These are phyloP conservation scores for Zostera marina DNA, from an alignment of 116 monocot species.

Conservation along the genomic window DNA sequence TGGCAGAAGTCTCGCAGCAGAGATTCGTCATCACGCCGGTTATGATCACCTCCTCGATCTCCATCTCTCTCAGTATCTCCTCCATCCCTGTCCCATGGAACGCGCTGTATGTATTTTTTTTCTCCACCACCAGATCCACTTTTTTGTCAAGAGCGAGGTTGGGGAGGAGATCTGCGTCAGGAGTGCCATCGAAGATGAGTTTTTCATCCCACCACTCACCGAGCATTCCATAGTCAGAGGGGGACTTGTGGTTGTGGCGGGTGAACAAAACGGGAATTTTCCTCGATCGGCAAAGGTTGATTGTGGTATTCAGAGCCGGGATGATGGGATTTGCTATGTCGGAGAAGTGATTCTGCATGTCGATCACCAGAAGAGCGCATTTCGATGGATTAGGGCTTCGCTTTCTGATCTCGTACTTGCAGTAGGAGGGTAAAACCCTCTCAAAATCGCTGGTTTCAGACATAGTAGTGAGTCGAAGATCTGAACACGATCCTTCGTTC, in stretches of 20 bases:
- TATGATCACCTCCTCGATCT: constrained; percentile 63
- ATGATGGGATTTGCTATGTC: constrained; percentile 29
- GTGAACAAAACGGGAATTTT: constrained; percentile 47
- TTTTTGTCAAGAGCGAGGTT: background rate
- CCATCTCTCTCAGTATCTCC: constrained; percentile 32
- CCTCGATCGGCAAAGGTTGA: constrained; percentile 46
- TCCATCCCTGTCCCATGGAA: constrained; percentile 59
- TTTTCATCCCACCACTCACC: constrained; percentile 55
- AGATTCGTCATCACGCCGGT: constrained; percentile 83
- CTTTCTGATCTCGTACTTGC: constrained; percentile 39
- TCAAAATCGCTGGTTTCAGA: no score
- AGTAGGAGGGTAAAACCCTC: constrained; percentile 10
- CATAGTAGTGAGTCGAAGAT: no score
- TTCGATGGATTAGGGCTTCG: constrained; percentile 37
- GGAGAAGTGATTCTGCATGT: constrained; percentile 72
- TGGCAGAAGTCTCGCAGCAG: constrained; percentile 77
- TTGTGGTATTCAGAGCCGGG: constrained; percentile 36
- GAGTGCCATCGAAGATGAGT: constrained; percentile 49
- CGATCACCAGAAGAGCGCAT: constrained; percentile 60
- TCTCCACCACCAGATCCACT: constrained; percentile 45
- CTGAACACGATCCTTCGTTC: no score
- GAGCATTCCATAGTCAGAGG: constrained; percentile 41
- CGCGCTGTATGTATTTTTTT: constrained; percentile 73
- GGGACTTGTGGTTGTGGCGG: constrained; percentile 52
- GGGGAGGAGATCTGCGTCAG: constrained; percentile 30